A percentile compares a stretch with the other conserved stretches of the same genome.
Evolutionary conservation across 2,329 filamentous ascomycete species (phyloP).

Genomic region (Trichoderma koningii): DNA sequence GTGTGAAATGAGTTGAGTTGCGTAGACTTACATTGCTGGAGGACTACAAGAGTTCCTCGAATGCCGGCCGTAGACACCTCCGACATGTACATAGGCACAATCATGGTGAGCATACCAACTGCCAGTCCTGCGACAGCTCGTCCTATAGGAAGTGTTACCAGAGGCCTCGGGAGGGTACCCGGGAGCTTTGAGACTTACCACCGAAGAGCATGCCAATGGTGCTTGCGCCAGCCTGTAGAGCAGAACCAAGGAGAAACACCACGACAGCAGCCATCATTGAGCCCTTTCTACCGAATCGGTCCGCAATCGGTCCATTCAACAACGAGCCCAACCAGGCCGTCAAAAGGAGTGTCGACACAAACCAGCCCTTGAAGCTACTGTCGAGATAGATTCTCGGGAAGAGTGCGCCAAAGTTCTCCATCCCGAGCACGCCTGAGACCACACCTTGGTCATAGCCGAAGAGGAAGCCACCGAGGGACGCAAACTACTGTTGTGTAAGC

Average conservation of each 20-base stretch:
- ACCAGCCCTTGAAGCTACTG: slow-evolving; percentile 54
- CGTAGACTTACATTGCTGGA: slow-evolving; percentile 40
- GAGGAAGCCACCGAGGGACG: slow-evolving; percentile 46
- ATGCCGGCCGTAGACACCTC: slow-evolving; percentile 53
- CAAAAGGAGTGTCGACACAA: slow-evolving; percentile 52
- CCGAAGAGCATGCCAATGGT: slow-evolving; percentile 45
- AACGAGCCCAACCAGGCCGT: slow-evolving; percentile 54
- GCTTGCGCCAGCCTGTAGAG: slow-evolving; percentile 48
- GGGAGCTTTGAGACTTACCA: slow-evolving; percentile 33
- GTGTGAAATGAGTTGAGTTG: background rate
- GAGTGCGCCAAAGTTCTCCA: slow-evolving; percentile 45
- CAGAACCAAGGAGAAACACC: slow-evolving; percentile 46
- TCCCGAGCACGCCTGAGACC: slow-evolving; percentile 49
- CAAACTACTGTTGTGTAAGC: slow-evolving; percentile 32
- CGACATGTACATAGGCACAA: slow-evolving; percentile 49
- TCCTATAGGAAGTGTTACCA: slow-evolving; percentile 33
- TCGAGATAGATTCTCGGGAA: slow-evolving; percentile 45
- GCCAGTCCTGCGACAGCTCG: slow-evolving; percentile 49
- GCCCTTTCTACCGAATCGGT: slow-evolving; percentile 40
- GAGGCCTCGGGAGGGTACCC: background rate
- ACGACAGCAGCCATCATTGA: slow-evolving; percentile 42
- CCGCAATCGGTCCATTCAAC: slow-evolving; percentile 44
- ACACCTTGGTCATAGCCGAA: slow-evolving; percentile 56
- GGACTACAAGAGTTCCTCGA: slow-evolving; percentile 50
- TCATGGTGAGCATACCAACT: slow-evolving; percentile 45